These are phyloP conservation scores for Lanmaoa pseudosensibilis DNA, from an alignment of 768 basidiomycete genomes.

Conservation along the genomic window DNA sequence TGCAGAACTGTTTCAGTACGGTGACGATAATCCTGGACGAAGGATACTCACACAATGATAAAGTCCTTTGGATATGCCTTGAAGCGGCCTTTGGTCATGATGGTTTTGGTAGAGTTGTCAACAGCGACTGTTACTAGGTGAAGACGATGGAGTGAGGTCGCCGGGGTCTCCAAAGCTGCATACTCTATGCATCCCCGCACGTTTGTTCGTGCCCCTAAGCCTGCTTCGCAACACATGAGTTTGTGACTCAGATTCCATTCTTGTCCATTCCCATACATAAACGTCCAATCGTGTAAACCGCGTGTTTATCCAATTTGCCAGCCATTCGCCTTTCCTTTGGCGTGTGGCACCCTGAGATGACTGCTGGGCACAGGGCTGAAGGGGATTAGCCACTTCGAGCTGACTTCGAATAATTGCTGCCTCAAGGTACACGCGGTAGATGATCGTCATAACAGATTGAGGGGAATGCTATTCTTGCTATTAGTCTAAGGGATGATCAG, in stretches of 20 bases:
- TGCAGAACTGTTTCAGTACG: not conserved
- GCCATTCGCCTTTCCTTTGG: not conserved
- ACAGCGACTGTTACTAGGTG: not conserved
- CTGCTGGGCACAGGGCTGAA: not conserved
- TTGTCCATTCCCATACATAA: too few relatives aligned
- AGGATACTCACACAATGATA: conserved; percentile 9
- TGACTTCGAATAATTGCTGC: not conserved
- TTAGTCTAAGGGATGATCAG: not conserved
- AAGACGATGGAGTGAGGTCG: not conserved
- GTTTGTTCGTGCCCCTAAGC: not conserved
- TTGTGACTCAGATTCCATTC: too few relatives aligned
- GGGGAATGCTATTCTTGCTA: too few relatives aligned
- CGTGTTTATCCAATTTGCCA: not conserved
- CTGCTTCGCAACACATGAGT: too few relatives aligned
- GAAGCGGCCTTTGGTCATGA: not conserved
- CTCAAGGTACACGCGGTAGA: not conserved
- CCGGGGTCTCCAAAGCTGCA: not conserved
- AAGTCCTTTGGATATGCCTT: conserved; percentile 2
- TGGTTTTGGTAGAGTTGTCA: not conserved
- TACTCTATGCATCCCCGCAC: not conserved
- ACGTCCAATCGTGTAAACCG: not conserved
- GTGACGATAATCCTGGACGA: not conserved
- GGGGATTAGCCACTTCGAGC: not conserved
- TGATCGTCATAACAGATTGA: not conserved
- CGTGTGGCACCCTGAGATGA: not conserved